Base-by-base conservation (phyloP, 2,329 filamentous ascomycete species). In the Colletotrichum eleusines region DNA sequence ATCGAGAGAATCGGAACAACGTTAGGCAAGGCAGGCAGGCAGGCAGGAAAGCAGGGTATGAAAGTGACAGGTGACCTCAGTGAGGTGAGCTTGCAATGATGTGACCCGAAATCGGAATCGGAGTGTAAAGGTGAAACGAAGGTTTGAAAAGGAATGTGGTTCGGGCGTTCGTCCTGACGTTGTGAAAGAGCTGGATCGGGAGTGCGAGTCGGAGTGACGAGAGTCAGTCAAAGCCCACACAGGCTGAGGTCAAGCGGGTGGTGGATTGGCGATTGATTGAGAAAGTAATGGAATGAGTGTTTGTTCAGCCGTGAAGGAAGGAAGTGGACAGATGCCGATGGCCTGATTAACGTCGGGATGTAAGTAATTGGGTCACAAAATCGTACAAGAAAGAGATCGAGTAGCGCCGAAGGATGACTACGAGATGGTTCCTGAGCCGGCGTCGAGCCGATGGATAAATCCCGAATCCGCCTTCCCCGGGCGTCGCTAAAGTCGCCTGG, bases 161-260 rank as follows among this genome's bases (percentile, higher is more conserved):
- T 63, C 57, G 68, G 67, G 42, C 57, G 63, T 68, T 68, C 64
- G 68, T 71, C 58, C 64, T 63, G 68, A 59, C 44, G 68, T 63
- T 71, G 28, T 31, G 51, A 44, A 63, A 38, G 58, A 44, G 53
- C 8, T 42, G 35, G 42, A 20, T 65, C 44, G 44, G 44, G n/a
- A 59, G 44, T 53, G n/a, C 33, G 23, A 55, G 58, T 71, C 51
- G 59, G 48, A 59, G 44, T 35, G 57, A 35, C 4, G 28, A 50
- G 58, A 35, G 58, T 61, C 59, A 40, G 59, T 33, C 50, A 67
- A n/a, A 51, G 51, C 42, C 44, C 31, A 55, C 50, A 33, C 20
- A 53, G 16, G 20, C 40, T 20, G 18, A 63, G 46, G 38, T 46
- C 18, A 46, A 48, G 31, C 28, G 44, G 44, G 42, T 26, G 44